phyloP scores from a whole-genome alignment of 768 basidiomycete species.

The Naganishia kalamii region DNA sequence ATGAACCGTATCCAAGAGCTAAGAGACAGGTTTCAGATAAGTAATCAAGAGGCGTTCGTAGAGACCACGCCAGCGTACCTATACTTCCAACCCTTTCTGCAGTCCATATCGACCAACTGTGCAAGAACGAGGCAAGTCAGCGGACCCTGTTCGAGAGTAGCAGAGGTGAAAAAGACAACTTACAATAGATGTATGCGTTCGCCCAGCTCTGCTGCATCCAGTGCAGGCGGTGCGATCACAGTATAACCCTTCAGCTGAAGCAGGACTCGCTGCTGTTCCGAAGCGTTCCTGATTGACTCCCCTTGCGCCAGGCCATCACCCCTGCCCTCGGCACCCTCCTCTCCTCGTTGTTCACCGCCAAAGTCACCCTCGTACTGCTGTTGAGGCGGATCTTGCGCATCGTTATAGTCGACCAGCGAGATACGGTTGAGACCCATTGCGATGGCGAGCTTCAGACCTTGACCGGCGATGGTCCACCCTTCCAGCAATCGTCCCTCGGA shows the following conservation, averaged over 20 bases:
- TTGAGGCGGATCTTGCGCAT: neutral
- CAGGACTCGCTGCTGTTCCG: slow-evolving; percentile 1
- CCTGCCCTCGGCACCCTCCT: neutral
- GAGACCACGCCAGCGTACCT: neutral
- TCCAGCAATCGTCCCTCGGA: slow-evolving; percentile 18
- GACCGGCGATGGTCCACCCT: slow-evolving; percentile 21
- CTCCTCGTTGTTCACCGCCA: neutral
- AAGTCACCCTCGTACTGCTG: neutral
- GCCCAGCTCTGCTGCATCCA: slow-evolving; percentile 13
- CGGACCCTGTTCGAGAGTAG: neutral
- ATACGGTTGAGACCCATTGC: slow-evolving; percentile 12
- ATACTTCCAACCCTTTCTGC: slow-evolving; percentile 17
- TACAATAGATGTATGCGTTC: slow-evolving; percentile 24
- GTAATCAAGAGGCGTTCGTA: neutral
- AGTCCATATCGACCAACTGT: slow-evolving; percentile 16
- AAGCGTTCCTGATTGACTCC: neutral
- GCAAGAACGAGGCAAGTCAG: neutral
- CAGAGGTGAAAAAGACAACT: neutral
- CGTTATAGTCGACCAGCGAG: slow-evolving; percentile 9
- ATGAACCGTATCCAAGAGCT: slow-evolving; percentile 12
- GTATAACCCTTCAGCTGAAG: slow-evolving; percentile 4
- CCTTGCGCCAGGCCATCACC: neutral
- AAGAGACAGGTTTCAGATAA: neutral
- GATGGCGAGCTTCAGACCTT: slow-evolving; percentile 19
- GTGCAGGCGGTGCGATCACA: slow-evolving; percentile 4